Conservation (phyloP, 306 rosid species). For the Oxytropis ochrocephala region DNA sequence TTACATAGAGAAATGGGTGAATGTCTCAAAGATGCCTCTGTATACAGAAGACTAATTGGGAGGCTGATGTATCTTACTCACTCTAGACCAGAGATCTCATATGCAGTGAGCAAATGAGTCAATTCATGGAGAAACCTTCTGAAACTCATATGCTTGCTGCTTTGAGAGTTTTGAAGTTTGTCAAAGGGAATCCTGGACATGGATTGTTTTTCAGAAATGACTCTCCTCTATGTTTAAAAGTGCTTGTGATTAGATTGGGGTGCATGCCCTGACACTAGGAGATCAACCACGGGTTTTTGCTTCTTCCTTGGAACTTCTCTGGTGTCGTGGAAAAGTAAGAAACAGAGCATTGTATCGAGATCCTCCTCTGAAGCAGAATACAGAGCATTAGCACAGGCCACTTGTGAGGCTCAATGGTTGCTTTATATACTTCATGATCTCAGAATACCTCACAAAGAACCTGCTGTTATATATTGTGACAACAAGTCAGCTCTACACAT, state of each 20-base stretch:
- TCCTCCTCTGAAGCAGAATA: background rate
- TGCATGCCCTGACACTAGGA: background rate
- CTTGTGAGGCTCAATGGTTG: background rate
- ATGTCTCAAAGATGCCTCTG: too few relatives aligned
- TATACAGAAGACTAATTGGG: too few relatives aligned
- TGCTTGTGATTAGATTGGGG: background rate
- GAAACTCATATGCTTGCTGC: too few relatives aligned
- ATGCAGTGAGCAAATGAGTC: too few relatives aligned
- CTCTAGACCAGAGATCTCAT: too few relatives aligned
- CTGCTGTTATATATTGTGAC: background rate
- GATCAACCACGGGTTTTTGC: background rate
- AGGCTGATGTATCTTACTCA: too few relatives aligned
- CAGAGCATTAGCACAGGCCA: background rate
- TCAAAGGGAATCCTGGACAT: background rate
- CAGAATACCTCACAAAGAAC: fast-evolving
- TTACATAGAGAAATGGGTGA: too few relatives aligned
- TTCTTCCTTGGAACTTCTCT: background rate
- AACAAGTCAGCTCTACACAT: background rate
- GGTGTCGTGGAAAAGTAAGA: background rate
- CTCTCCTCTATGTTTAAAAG: background rate
- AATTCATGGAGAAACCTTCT: too few relatives aligned
- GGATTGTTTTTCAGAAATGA: background rate
- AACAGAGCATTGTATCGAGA: background rate
- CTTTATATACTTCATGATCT: background rate
- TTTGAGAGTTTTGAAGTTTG: background rate